A percentile compares a stretch with the other conserved stretches of the same genome.
Evolutionary conservation across 768 basidiomycete genomes (phyloP).

Genomic region (Pulveroboletus ravenelii): DNA sequence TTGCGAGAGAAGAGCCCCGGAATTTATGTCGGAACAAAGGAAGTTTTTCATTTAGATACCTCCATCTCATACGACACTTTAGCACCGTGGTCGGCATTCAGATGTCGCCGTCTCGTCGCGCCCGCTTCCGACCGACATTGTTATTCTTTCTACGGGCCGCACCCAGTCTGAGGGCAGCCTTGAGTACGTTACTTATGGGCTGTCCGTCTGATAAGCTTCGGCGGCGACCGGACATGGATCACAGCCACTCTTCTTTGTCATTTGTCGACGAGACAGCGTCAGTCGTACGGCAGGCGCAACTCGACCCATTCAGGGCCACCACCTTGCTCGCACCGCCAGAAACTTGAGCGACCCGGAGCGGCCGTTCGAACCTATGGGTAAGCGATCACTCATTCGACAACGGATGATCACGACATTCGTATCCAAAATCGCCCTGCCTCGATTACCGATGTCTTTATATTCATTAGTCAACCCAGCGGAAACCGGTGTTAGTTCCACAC

Average conservation of each 20-base stretch:
- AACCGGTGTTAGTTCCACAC: not conserved
- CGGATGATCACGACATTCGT: not conserved
- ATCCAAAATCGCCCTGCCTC: not conserved
- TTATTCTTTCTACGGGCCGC: too few species aligned
- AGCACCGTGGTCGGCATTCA: not conserved
- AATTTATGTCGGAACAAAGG: not conserved
- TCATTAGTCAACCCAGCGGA: too few species aligned
- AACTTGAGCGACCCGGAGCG: not conserved
- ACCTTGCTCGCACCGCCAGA: not conserved
- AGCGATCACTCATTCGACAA: not conserved
- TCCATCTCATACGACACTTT: too few species aligned
- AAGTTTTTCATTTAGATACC: too few species aligned
- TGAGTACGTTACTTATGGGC: too few species aligned
- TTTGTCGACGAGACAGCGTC: not conserved
- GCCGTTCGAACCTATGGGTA: not conserved
- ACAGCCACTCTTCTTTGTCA: too few species aligned
- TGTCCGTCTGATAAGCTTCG: too few species aligned
- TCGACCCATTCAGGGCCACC: too few species aligned
- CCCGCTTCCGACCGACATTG: too few species aligned
- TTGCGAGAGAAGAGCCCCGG: not conserved
- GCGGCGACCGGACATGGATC: too few species aligned
- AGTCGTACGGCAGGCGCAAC: not conserved
- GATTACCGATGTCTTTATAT: too few species aligned
- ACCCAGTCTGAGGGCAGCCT: too few species aligned
- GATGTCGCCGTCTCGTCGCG: not conserved